Evolutionary conservation across 768 basidiomycete genomes (phyloP).

Genomic region (Artomyces pyxidatus): DNA sequence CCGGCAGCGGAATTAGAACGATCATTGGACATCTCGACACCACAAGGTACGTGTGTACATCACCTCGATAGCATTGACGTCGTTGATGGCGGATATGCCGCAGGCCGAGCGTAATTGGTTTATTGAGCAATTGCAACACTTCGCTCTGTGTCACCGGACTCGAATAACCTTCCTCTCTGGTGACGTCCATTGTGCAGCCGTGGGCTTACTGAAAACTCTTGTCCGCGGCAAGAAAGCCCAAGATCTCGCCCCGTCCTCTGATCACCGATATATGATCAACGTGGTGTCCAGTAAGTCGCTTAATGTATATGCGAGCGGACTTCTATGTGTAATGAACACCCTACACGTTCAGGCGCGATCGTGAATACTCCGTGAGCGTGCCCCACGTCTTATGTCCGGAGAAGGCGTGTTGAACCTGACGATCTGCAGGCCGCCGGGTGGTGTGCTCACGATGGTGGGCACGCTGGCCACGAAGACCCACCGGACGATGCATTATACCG

Average conservation of each 20-base stretch:
- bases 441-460: slow-evolving; percentile 75
- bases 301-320: background rate
- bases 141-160: slow-evolving; percentile 52
- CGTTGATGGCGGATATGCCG: slow-evolving; percentile 8
- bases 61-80: background rate
- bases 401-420: background rate
- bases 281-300: slow-evolving; percentile 60
- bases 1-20: slow-evolving; percentile 52
- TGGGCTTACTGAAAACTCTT: slow-evolving; percentile 69
- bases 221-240: slow-evolving; percentile 37
- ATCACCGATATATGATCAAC: slow-evolving; percentile 89
- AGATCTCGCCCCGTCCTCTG: slow-evolving; percentile 44
- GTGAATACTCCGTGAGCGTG: slow-evolving; percentile 85
- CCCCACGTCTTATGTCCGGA: background rate
- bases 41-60: slow-evolving; percentile 50
- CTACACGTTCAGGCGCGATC: slow-evolving; percentile 57
- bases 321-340: slow-evolving; percentile 4
- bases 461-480: slow-evolving; percentile 75
- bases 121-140: slow-evolving; percentile 66
- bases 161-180: slow-evolving; percentile 86
- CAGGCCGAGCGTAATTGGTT: slow-evolving; percentile 90
- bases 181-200: slow-evolving; percentile 90
- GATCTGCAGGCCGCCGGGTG: slow-evolving; percentile 44
- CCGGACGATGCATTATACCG: slow-evolving; percentile 69
- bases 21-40: slow-evolving; percentile 81